Percentiles rank a stretch among this genome's conserved stretches.
phyloP scores from a whole-genome alignment of 2,329 filamentous ascomycete genomes.

The Catunica adiposa region DNA sequence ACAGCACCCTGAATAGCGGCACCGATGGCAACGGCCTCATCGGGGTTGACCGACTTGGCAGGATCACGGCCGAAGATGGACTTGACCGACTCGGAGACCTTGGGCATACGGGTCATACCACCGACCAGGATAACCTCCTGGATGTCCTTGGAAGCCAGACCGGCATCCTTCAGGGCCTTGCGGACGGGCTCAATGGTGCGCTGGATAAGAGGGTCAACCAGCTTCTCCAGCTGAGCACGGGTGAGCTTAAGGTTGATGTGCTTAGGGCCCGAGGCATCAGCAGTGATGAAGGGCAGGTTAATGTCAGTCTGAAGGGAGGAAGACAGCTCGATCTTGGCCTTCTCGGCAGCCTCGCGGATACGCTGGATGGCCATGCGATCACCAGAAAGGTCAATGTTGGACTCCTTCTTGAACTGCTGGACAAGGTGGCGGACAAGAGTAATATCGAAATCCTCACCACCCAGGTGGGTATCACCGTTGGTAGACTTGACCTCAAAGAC shows the following conservation, averaged over 20 bases:
- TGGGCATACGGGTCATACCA: slow-evolving; percentile 99
- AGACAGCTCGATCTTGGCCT: slow-evolving; percentile 97
- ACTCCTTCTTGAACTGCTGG: slow-evolving; percentile 91
- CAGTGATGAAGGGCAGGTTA: slow-evolving; percentile 97
- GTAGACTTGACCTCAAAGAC: slow-evolving; percentile 99
- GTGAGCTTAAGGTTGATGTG: slow-evolving; percentile 96
- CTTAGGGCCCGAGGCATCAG: slow-evolving; percentile 86
- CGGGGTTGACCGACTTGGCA: slow-evolving; percentile 95
- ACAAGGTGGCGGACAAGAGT: slow-evolving; percentile 85
- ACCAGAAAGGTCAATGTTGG: slow-evolving; percentile 70
- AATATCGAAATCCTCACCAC: slow-evolving; percentile 97
- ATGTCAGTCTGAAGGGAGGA: slow-evolving; percentile 92
- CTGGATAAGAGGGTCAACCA: slow-evolving; percentile 77
- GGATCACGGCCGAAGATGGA: slow-evolving; percentile 90
- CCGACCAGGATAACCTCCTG: slow-evolving; percentile 96
- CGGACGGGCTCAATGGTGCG: slow-evolving; percentile 82
- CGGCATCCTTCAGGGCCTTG: slow-evolving; percentile 93
- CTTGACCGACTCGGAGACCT: slow-evolving; percentile 93
- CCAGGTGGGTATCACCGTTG: slow-evolving; percentile 95
- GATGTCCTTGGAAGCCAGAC: slow-evolving; percentile 80
- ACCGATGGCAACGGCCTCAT: slow-evolving; percentile 95
- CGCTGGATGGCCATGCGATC: slow-evolving; percentile 98
- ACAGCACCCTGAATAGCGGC: slow-evolving; percentile 95
- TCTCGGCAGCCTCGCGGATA: slow-evolving; percentile 96
- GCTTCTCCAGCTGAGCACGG: slow-evolving; percentile 78